phyloP scores from a whole-genome alignment of 23 red algal species.

The Gracilaria gracilis region DNA sequence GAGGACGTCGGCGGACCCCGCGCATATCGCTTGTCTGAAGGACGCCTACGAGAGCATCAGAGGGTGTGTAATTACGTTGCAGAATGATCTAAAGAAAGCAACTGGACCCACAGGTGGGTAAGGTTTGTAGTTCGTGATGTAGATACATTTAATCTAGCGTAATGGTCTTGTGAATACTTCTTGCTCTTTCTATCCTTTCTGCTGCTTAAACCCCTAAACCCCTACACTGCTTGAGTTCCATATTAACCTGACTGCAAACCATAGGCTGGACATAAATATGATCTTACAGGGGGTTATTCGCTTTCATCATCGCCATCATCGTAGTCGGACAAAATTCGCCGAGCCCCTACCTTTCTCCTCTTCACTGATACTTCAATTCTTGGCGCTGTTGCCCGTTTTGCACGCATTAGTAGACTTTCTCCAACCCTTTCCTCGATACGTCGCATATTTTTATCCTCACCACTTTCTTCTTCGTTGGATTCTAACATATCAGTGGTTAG shows the following conservation, averaged over 20 bases:
- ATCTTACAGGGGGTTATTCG: neutral
- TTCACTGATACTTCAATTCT: constrained; percentile 59
- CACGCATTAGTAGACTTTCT: constrained; percentile 53
- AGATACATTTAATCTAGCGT: too few species aligned
- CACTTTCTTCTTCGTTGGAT: constrained; percentile 68
- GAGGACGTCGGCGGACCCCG: too few species aligned
- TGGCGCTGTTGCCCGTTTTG: constrained; percentile 35
- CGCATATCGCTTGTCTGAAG: too few species aligned
- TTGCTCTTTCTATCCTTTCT: too few species aligned
- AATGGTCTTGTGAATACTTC: too few species aligned
- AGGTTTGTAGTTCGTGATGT: too few species aligned
- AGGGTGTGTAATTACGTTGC: too few species aligned
- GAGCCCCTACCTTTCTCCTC: constrained; percentile 45
- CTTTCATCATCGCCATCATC: constrained; percentile 58
- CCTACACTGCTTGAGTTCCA: neutral
- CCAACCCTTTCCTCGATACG: constrained; percentile 59
- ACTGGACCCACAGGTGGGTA: too few species aligned
- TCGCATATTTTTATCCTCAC: constrained; percentile 46
- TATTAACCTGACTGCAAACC: constrained; percentile 14
- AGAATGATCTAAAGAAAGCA: too few species aligned
- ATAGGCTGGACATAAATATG: constrained; percentile 6
- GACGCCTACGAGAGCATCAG: too few species aligned
- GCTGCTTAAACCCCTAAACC: constrained; percentile 33
- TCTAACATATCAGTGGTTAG: constrained; percentile 48
- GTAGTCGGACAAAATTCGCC: constrained; percentile 49